Percentiles rank a stretch among this genome's conserved stretches.
These are phyloP conservation scores for Venturia aucupariae DNA, from an alignment of 2,329 filamentous ascomycete species.

Conservation along the genomic window DNA sequence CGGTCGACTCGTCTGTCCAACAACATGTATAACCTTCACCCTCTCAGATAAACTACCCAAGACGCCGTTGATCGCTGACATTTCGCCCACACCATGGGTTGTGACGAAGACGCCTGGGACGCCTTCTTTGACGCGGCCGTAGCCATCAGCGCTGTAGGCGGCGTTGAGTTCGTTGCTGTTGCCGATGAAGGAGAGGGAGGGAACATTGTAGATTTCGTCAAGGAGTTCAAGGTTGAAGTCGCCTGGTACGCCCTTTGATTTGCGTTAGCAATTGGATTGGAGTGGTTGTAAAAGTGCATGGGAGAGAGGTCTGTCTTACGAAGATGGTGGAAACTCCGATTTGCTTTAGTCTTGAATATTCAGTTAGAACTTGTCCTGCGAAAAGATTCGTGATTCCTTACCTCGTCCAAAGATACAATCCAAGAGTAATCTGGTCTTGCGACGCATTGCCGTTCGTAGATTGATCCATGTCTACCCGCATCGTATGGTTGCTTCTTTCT, in stretches of 20 bases:
- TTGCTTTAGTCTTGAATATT: constrained; percentile 27
- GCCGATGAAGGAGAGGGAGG: constrained; percentile 36
- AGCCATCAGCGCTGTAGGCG: constrained; percentile 49
- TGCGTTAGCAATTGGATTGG: background rate
- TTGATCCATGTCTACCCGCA: background rate
- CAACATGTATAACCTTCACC: constrained; percentile 37
- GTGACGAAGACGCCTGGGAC: constrained; percentile 42
- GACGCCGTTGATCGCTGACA: constrained; percentile 37
- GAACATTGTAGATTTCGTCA: constrained; percentile 33
- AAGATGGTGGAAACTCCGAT: constrained; percentile 33
- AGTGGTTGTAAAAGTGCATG: background rate
- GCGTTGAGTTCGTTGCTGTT: constrained; percentile 52
- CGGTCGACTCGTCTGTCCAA: constrained; percentile 33
- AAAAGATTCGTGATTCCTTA: constrained; percentile 4
- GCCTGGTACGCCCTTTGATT: constrained; percentile 31
- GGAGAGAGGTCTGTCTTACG: constrained; percentile 17
- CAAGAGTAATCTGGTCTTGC: constrained; percentile 16
- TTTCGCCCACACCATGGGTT: constrained; percentile 49
- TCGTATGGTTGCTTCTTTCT: background rate
- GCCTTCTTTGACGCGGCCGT: constrained; percentile 45
- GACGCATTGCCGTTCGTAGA: background rate
- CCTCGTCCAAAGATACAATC: constrained; percentile 34
- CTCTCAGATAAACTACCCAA: constrained; percentile 35
- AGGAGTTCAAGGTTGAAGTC: constrained; percentile 39
- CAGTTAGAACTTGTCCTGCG: background rate